Conservation (phyloP, 768 basidiomycete species). For the Auriscalpium vulgare region DNA sequence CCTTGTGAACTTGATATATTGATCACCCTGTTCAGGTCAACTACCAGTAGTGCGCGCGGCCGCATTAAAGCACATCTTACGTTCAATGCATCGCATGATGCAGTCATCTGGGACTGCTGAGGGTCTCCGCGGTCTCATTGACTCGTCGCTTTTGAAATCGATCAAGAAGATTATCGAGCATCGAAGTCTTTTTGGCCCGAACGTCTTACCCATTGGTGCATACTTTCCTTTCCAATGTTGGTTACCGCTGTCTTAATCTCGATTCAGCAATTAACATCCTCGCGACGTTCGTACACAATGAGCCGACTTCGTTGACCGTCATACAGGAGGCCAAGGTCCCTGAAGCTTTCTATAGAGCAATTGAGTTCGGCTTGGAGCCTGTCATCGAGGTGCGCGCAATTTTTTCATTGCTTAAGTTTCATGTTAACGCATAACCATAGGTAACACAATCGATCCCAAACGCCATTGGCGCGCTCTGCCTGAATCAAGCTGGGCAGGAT, state of each 20-base stretch:
- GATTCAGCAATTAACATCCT: constrained; percentile 82
- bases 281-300: constrained; percentile 96
- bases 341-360: constrained; percentile 77
- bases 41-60: constrained; percentile 68
- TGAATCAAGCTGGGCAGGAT: constrained; percentile 84
- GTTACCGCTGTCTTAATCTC: constrained; percentile 10
- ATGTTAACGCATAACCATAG: constrained; percentile 28
- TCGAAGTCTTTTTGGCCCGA: constrained; percentile 77
- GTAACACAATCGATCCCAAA: constrained; percentile 91
- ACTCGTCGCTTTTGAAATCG: constrained; percentile 76
- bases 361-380: constrained; percentile 80
- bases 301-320: constrained; percentile 87
- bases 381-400: constrained; percentile 64
- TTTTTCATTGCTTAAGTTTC: not conserved
- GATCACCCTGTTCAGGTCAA: constrained; percentile 37
- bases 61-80: constrained; percentile 83
- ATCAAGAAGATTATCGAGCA: constrained; percentile 85
- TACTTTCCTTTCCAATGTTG: constrained; percentile 6
- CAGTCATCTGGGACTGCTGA: constrained; percentile 91
- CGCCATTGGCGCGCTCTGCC: constrained; percentile 91
- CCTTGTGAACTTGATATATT: constrained; percentile 1
- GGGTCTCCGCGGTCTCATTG: constrained; percentile 89
- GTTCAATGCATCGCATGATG: constrained; percentile 97
- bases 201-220: constrained; percentile 77
- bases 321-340: constrained; percentile 92